Base-by-base conservation (phyloP, 1,284 basidiomycete species). In the Moesziomyces globuligerus region DNA sequence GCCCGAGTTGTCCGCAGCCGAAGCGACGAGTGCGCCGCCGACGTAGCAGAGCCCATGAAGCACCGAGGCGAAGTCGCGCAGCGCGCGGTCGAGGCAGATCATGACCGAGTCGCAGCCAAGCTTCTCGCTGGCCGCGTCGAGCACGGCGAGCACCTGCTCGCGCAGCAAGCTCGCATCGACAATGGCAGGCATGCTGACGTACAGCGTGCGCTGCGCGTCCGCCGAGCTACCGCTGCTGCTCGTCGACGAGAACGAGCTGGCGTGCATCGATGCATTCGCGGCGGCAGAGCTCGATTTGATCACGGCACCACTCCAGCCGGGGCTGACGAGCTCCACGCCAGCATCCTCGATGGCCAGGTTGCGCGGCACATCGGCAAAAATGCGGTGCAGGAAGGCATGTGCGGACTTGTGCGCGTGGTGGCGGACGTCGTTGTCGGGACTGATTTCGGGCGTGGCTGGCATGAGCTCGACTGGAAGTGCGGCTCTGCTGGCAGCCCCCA, bases 21-120 rank as follows among this genome's bases (percentile, higher is more conserved):
- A 55, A 6, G 74, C 62, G 7, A 74, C 69, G 29, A 78, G 64
- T 11, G 70, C 55, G 18, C 74, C 78, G 11, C 78, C 78, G 3
- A 80, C 78, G 32, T 80, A 80, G 55, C 75, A 76, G 11, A 80
- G 54, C 2, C 78, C 78, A 45, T 75, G 78, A 8, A 80, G 57
- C 9, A 77, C 64, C 1, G 67, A 57, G 6, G 57, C 47, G 23
- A 76, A 70, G 32, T 79, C 78, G 11, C 54, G 52, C 46, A 74
- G 58, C 24, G 50, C 40, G 20, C 55, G 55, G 23, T 72, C 59
- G 43, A 80, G 53, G 25, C 70, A 76, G 24, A 80, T 52, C 50
- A 80, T 67, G 25, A 78, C 74, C 4, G 61, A 57, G 3, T 67
- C 72, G 21, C 73, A 76, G 15, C 58, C 62, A 9, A 75, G 60